These are phyloP conservation scores for Aspergillus japonicus DNA, from an alignment of 2,329 filamentous ascomycete genomes.

Conservation along the genomic window DNA sequence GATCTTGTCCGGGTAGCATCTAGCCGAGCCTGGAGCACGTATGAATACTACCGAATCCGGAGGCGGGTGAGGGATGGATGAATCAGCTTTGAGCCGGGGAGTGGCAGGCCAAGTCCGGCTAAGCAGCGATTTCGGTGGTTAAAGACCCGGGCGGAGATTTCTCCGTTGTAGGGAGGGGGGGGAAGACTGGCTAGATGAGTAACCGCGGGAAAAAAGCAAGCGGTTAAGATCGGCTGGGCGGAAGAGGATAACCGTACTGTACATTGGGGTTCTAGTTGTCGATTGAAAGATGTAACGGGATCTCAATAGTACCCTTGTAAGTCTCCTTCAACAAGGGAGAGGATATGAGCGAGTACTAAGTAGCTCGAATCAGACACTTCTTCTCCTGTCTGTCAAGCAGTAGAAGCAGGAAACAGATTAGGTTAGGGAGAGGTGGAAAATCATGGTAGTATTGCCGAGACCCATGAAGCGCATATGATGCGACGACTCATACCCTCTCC, in stretches of 20 bases:
- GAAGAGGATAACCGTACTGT: neutral
- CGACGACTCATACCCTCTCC: neutral
- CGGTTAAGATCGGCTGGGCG: conserved; percentile 10
- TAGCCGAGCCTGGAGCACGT: neutral
- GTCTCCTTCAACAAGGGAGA: no score
- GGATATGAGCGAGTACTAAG: no score
- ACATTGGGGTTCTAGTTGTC: neutral
- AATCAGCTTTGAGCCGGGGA: conserved; percentile 1
- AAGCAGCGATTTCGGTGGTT: conserved; percentile 15
- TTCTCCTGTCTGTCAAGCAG: neutral
- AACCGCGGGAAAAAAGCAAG: conserved; percentile 16
- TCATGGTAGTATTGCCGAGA: neutral
- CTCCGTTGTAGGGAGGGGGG: conserved; percentile 6
- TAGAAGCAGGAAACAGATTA: neutral
- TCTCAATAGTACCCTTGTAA: neutral
- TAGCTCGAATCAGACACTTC: no score
- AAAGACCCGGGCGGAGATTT: conserved; percentile 9
- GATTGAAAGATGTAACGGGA: neutral
- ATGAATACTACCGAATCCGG: neutral
- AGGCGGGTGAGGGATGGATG: neutral
- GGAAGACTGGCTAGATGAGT: neutral
- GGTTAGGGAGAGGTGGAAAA: neutral
- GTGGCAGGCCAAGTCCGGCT: neutral
- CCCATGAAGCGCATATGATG: neutral
- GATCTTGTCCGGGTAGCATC: neutral